Evolutionary conservation across 148 eudicot species (phyloP).

Genomic region (Persicaria tinctoria): DNA sequence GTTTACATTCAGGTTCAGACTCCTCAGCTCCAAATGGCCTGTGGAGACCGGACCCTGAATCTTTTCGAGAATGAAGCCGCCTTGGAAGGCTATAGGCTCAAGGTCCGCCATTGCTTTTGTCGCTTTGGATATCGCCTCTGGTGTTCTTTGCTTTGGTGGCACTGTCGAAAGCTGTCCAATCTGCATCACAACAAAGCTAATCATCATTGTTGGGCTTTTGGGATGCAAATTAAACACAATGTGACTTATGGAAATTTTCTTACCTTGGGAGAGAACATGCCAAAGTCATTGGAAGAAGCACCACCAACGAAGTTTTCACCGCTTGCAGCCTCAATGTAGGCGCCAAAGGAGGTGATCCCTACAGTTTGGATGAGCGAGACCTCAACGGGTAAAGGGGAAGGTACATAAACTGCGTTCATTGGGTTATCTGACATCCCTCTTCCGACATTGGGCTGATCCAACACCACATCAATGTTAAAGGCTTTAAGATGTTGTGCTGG

Average conservation of each 20-base stretch:
- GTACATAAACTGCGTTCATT: constrained; percentile 73
- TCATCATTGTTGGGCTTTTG: neutral
- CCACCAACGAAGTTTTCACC: constrained; percentile 55
- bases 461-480: constrained; percentile 53
- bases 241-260: neutral
- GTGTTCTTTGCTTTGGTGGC: constrained; percentile 83
- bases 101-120: constrained; percentile 46
- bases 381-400: constrained; percentile 75
- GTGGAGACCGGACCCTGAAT: constrained; percentile 62
- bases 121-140: constrained; percentile 58
- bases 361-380: constrained; percentile 79
- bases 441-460: constrained; percentile 64
- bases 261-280: constrained; percentile 96
- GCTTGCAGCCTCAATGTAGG: constrained; percentile 79
- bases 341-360: constrained; percentile 68
- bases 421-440: constrained; percentile 88
- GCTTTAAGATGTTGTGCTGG: constrained; percentile 53
- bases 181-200: constrained; percentile 24
- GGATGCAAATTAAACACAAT: neutral
- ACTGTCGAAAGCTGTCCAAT: constrained; percentile 79
- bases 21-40: constrained; percentile 58
- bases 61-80: constrained; percentile 80
- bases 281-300: constrained; percentile 31
- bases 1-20: constrained; percentile 43
- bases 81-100: constrained; percentile 45